phyloP scores from a whole-genome alignment of 1,139 yeast species.

The Debaryomyces singareniensis region DNA sequence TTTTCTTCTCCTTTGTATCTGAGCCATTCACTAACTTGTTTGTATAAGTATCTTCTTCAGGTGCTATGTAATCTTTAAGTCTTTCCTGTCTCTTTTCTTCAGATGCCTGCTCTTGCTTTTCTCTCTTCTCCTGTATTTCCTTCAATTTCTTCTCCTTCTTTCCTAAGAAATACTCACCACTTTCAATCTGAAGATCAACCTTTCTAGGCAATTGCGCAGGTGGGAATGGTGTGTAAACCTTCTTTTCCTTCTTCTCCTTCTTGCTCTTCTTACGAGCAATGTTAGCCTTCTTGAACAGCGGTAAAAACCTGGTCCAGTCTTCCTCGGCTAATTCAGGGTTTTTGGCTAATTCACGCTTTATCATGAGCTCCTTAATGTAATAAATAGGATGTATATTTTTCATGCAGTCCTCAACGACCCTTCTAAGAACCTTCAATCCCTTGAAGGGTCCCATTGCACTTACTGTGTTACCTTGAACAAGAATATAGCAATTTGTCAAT shows the following conservation, averaged over 20 bases:
- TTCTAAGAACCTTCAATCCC: constrained; percentile 85
- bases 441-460: constrained; percentile 96
- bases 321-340: constrained; percentile 93
- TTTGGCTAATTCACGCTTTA: constrained; percentile 88
- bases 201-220: constrained; percentile 96
- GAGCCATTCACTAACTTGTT: constrained; percentile 19
- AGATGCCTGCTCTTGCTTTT: constrained; percentile 67
- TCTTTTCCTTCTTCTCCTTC: constrained; percentile 58
- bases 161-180: constrained; percentile 96
- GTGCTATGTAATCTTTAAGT: constrained; percentile 76
- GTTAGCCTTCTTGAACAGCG: constrained; percentile 93
- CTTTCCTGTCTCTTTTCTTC: constrained; percentile 64
- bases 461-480: constrained; percentile 97
- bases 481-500: constrained; percentile 84
- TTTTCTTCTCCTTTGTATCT: constrained; percentile 1
- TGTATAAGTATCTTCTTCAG: constrained; percentile 60
- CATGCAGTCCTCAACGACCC: constrained; percentile 98
- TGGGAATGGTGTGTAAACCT: constrained; percentile 97
- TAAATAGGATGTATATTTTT: constrained; percentile 92
- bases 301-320: constrained; percentile 96
- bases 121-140: constrained; percentile 71
- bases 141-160: constrained; percentile 72
- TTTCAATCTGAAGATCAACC: constrained; percentile 94
- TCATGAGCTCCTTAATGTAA: constrained; percentile 95
- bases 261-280: constrained; percentile 83